A percentile compares a stretch with the other conserved stretches of the same genome.
phyloP scores from a whole-genome alignment of 371 early-diverging fungal species.

The Mucor plumbeus region DNA sequence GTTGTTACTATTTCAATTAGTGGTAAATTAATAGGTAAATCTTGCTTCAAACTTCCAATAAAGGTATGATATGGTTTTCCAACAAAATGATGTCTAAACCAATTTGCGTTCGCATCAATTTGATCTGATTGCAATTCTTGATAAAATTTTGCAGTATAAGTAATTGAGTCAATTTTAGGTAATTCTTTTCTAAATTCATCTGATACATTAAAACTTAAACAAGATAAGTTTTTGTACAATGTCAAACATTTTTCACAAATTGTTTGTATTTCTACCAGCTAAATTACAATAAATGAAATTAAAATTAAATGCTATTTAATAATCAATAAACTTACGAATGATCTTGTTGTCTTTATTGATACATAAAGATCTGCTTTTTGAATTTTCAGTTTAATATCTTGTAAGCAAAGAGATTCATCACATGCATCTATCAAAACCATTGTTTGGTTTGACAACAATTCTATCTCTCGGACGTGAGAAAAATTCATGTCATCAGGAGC shows the following conservation, averaged over 20 bases:
- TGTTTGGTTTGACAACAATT: constrained; percentile 3
- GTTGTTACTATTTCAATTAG: neutral
- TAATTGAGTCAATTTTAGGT: constrained; percentile 1
- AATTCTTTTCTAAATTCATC: constrained; percentile 26
- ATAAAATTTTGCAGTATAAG: constrained; percentile 17
- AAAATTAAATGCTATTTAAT: neutral
- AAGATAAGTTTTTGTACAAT: constrained; percentile 1
- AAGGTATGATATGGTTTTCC: constrained; percentile 50
- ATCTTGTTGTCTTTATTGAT: neutral
- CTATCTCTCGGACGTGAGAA: constrained; percentile 21
- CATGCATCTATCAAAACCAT: constrained; percentile 8
- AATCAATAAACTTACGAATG: neutral
- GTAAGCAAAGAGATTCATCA: constrained; percentile 1
- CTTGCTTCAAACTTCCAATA: constrained; percentile 27
- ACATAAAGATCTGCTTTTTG: neutral
- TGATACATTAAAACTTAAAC: neutral
- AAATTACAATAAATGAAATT: neutral
- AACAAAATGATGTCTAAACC: constrained; percentile 54
- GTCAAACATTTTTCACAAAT: constrained; percentile 13
- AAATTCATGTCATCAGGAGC: constrained; percentile 8
- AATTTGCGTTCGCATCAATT: constrained; percentile 36
- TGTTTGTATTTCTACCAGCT: constrained; percentile 7
- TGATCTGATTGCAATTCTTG: constrained; percentile 35
- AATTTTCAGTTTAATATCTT: neutral
- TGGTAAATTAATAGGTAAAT: neutral